Evolutionary conservation across 176 grass and related monocot species (phyloP), one percentile per base, ranked within the genome.

Genomic region (Juncus effusus): DNA sequence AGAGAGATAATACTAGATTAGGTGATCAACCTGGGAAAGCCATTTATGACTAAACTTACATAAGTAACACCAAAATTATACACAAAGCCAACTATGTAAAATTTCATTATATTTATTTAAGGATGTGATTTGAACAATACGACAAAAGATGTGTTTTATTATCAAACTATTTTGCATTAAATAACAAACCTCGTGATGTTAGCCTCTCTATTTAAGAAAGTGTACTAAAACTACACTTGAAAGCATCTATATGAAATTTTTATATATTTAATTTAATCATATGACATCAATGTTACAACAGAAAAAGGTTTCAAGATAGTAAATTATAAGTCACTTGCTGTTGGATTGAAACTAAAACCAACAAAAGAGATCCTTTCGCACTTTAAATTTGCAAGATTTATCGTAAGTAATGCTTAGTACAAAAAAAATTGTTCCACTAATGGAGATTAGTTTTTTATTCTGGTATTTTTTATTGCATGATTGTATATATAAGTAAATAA

Each of bases 1-100:
- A 63, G 19, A 63, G 14, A 8, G 14, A 63, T 63, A 40, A 63
- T 63, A 63, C 61, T 40, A 63, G 10, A 63, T 16, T 28, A 28
- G 19, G 19, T 28, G 19, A 28, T n/a, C 19, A 28, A 28, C 19
- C 19, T 28, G 19, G 19, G 19, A 28, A 28, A 28, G 19, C 19
- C 19, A 28, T 28, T 28, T 28, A 28, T 28, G 19, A 28, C 19
- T 28, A 28, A 28, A 28, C 19, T 28, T 28, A 28, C 19, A 28
- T 0, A 28, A 28, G 19, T 28, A 28, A 28, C 19, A 28, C 19
- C 19, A 28, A 28, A 28, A 28, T 28, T 28, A 28, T 28, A 28
- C 19, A 1, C 19, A 28, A 1, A 28, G 19, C 19, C 19, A 28
- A 28, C 19, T 28, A 28, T 28, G 19, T 28, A 28, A 28, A 28